These are phyloP conservation scores for Puccinia horiana DNA, from an alignment of 1,284 basidiomycete genomes.

Conservation along the genomic window DNA sequence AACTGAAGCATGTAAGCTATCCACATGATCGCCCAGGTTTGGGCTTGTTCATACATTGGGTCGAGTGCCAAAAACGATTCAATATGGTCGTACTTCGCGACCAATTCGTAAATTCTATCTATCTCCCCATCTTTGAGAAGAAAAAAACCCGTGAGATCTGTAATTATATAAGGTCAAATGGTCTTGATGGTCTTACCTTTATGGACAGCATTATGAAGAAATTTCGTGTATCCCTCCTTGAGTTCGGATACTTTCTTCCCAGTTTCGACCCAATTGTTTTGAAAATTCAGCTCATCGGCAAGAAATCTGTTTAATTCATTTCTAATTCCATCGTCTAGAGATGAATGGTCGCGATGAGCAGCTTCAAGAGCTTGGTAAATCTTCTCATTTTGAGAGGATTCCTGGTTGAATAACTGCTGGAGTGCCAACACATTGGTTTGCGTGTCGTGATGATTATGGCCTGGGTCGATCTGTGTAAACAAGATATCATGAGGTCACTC, in stretches of 20 bases:
- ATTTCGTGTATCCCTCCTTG: slow-evolving; percentile 36
- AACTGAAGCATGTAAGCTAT: slow-evolving; percentile 41
- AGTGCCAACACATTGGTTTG: neutral
- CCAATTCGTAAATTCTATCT: slow-evolving; percentile 33
- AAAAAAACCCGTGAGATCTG: neutral
- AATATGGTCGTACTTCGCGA: neutral
- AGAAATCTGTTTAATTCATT: neutral
- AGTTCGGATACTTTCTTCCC: slow-evolving; percentile 19
- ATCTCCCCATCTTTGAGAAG: slow-evolving; percentile 32
- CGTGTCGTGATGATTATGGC: neutral
- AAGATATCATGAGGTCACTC: neutral
- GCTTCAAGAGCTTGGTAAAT: slow-evolving; percentile 17
- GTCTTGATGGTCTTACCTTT: too few relatives aligned
- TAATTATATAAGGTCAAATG: too few relatives aligned
- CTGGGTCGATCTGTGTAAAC: neutral
- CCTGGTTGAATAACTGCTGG: neutral
- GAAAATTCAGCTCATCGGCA: slow-evolving; percentile 10
- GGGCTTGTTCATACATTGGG: slow-evolving; percentile 28
- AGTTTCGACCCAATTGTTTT: slow-evolving; percentile 13
- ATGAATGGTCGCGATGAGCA: neutral
- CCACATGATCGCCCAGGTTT: slow-evolving; percentile 39
- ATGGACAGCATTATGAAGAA: slow-evolving; percentile 30
- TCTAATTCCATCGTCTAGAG: neutral
- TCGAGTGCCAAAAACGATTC: slow-evolving; percentile 14
- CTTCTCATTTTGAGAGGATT: neutral